Conservation (phyloP, 1,284 basidiomycete species). For the Puccinia brachypodii region DNA sequence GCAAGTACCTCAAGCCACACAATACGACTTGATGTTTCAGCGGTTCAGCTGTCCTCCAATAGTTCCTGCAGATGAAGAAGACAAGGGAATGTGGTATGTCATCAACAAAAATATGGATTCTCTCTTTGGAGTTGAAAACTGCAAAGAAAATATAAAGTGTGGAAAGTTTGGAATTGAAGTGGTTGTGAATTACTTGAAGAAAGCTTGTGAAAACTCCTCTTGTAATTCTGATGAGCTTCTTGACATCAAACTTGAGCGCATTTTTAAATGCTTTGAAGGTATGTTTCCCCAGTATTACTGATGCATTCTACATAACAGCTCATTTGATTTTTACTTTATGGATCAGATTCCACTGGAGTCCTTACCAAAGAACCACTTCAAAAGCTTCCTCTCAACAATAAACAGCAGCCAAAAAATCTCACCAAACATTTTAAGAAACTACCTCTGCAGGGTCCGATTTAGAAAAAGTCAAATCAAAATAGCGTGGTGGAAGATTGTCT, state of each 20-base stretch:
- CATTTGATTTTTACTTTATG: background rate
- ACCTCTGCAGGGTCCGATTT: background rate
- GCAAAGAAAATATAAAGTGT: background rate
- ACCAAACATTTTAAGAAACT: too few relatives aligned
- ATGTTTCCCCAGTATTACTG: background rate
- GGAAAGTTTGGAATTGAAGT: background rate
- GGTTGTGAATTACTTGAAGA: conserved; percentile 7
- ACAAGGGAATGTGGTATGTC: conserved; percentile 19
- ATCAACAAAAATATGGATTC: conserved; percentile 14
- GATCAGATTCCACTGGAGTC: too few relatives aligned
- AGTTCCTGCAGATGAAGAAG: conserved; percentile 2
- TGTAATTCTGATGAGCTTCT: conserved; percentile 12
- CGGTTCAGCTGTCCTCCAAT: background rate
- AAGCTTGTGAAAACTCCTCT: conserved; percentile 10
- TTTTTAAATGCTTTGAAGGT: conserved; percentile 6
- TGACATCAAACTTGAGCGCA: background rate
- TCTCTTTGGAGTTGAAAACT: conserved; percentile 18
- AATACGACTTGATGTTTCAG: background rate
- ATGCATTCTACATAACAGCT: background rate
- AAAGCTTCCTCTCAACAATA: background rate
- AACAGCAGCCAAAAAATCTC: too few relatives aligned
- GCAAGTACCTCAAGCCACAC: background rate
- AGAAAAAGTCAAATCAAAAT: background rate
- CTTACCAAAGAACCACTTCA: too few relatives aligned
- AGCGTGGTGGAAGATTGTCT: background rate